Evolutionary conservation across 1,284 basidiomycete genomes (phyloP), one percentile per base, ranked within the genome.

Genomic region (Moesziomyces sp.): DNA sequence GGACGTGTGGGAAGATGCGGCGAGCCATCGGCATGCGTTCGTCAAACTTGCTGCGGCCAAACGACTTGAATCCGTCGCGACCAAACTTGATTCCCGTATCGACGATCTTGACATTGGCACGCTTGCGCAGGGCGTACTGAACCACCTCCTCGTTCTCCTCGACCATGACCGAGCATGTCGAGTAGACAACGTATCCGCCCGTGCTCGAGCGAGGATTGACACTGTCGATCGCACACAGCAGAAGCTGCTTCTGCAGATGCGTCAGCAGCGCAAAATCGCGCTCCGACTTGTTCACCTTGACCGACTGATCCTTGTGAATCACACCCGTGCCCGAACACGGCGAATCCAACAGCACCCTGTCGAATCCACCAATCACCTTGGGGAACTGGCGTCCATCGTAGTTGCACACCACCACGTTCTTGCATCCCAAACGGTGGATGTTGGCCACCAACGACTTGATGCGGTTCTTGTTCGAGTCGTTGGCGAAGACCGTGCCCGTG

Each of bases 71-170:
- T 11, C 96, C 97, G 80, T 93, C 92, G 24, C 91, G 89, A 56
- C 97, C 97, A 84, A 99, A 98, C 79, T 91, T 91, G 49, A 99
- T 88, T 1, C 94, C 95, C 0, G 94, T 93, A 51, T 94, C 92
- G 51, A 99, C 94, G 46, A 99, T 90, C 85, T 91, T 92, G 76
- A 92, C 93, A 84, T 99, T 92, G n/a, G 95, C 92, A 38, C 97
- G 89, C 86, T 99, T 98, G 74, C 92, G 90, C 58, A 99, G 88
- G n/a, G 97, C 97, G 82, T 99, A 99, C 85, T 98, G 93, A 19
- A 99, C 93, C 18, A 99, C 96, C 5, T 93, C 90, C 86, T 99
- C 97, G 87, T 99, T 95, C 87, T 99, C 97, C 80, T 99, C 97
- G 3, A 97, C 92, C 5, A 92, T 97, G 48, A 99, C 94, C 8